Conservation (phyloP, 345 rosid genomes). For the Excoecaria agallocha region DNA sequence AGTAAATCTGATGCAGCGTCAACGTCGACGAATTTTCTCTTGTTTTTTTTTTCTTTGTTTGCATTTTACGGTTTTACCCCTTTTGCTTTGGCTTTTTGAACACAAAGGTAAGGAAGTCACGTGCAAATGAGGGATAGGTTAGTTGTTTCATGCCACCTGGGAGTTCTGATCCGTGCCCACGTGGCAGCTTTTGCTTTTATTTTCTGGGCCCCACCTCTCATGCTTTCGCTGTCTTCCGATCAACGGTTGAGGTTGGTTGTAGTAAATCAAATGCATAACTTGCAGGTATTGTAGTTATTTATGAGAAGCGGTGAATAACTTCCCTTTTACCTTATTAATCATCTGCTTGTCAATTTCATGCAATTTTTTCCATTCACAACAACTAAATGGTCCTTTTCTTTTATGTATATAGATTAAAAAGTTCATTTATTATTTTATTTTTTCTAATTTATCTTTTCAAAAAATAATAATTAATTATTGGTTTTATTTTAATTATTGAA, state of each 20-base stretch:
- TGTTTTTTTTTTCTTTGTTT: neutral
- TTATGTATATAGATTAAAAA: no score
- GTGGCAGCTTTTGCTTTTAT: neutral
- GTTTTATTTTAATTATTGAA: no score
- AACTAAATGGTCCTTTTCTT: no score
- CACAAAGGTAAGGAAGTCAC: constrained; percentile 23
- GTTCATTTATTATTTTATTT: no score
- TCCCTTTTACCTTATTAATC: no score
- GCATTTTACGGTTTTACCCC: constrained; percentile 26
- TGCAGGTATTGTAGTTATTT: no score
- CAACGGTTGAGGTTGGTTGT: neutral
- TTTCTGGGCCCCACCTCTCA: neutral
- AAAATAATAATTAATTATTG: no score
- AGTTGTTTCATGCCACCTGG: constrained; percentile 30
- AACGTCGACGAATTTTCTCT: constrained; percentile 33
- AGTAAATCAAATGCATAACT: no score
- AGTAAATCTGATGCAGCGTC: constrained; percentile 39
- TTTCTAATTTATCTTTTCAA: no score
- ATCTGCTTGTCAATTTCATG: no score
- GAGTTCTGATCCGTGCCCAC: neutral
- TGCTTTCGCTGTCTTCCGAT: neutral
- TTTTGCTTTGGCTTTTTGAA: constrained; percentile 14
- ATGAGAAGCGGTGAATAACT: no score
- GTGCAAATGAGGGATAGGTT: constrained; percentile 33
- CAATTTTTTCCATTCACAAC: no score